These are phyloP conservation scores for Pichia phayaonensis DNA, from an alignment of 805 yeast species.

Conservation along the genomic window DNA sequence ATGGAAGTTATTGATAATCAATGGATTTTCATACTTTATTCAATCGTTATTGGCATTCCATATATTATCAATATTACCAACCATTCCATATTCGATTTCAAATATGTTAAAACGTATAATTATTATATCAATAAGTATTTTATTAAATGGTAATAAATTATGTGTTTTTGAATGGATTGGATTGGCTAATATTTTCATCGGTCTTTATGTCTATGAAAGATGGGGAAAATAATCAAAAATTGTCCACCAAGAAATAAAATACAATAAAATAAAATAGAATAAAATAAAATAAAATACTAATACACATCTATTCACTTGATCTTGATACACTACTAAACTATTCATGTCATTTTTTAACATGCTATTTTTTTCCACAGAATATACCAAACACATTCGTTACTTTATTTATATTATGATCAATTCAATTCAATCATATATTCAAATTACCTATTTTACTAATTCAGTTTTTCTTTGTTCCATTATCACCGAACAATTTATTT, in stretches of 20 bases:
- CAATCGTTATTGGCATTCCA: slow-evolving; percentile 81
- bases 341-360: background rate
- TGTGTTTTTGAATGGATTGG: slow-evolving; percentile 43
- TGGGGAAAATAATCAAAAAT: slow-evolving; percentile 32
- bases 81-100: slow-evolving; percentile 82
- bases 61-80: slow-evolving; percentile 70
- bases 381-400: background rate
- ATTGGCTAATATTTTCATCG: slow-evolving; percentile 41
- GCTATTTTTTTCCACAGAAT: background rate
- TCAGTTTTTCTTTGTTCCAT: too few relatives aligned
- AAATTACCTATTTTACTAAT: too few relatives aligned
- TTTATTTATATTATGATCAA: background rate
- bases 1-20: slow-evolving; percentile 44
- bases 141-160: slow-evolving; percentile 47
- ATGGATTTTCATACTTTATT: slow-evolving; percentile 69
- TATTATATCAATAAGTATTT: slow-evolving; percentile 69
- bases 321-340: background rate
- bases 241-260: background rate
- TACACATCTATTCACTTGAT: background rate
- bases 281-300: too few relatives aligned
- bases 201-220: slow-evolving; percentile 56
- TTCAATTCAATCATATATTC: background rate
- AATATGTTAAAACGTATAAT: slow-evolving; percentile 84
- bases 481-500: too few relatives aligned
- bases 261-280: too few relatives aligned